Base-by-base conservation (phyloP, 2,329 filamentous ascomycete species). In the Cytospora schulzeri region DNA sequence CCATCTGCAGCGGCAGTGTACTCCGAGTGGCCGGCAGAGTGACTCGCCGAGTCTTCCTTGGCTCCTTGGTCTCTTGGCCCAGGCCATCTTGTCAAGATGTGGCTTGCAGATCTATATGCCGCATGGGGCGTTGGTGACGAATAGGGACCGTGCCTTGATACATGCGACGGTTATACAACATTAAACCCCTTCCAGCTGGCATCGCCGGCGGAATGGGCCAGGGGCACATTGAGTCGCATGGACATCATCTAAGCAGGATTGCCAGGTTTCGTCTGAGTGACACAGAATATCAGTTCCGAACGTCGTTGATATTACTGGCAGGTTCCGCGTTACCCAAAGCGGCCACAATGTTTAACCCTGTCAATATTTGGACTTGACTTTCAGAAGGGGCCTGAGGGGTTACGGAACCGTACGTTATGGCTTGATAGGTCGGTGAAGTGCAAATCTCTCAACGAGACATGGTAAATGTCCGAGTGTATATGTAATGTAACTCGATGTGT, bases 91-190 rank as follows among this genome's bases (percentile, higher is more conserved):
- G 60, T 65, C 63, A 26, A 52, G 24, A 45, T n/a, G 56, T 63
- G 64, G 59, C 63, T 62, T 63, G 63, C 60, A 65, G 60, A 66
- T 60, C 55, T 29, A 31, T 17, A 63, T 56, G 50, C 55, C 29
- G 64, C 24, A 63, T 41, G 57, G 29, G 41, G n/a, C 15, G n/a
- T 55, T 56, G 57, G 60, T 7, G 56, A 59, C 64, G 60, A 63
- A 63, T 66, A 26, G 60, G 51, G 55, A 63, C 38, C 35, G 28
- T 35, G 35, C 38, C 28, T 65, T 41, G 35, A 45, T 50, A 45
- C 28, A 56, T 50, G 59, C 52, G 38, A 56, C 9, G 33, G 59
- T 62, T 29, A 62, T 56, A 62, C 52, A 35, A 45, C 59, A 52
- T 48, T 14, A 52, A 17, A 31, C 51, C 35, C 51, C 45, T 61